Percentiles rank a stretch among this genome's conserved stretches.
These are phyloP conservation scores for Backusella psychrophila DNA, from an alignment of 192 early-diverging fungal genomes.

Conservation along the genomic window DNA sequence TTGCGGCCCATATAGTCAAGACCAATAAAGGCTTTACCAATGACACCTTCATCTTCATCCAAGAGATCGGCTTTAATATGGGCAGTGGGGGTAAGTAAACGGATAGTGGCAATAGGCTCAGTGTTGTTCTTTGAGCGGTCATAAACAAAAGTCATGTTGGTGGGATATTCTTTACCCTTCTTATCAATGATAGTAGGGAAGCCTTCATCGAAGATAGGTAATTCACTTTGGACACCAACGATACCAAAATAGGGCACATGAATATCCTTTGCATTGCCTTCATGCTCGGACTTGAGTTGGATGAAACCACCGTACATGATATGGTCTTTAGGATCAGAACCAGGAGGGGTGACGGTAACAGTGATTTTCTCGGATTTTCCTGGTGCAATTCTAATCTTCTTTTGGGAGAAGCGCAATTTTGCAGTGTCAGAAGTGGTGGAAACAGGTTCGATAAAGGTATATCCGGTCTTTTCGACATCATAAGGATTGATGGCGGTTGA, in stretches of 20 bases:
- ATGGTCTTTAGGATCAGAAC: conserved; percentile 22
- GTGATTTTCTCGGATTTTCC: conserved; percentile 18
- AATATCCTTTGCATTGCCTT: conserved; percentile 8
- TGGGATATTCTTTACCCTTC: background rate
- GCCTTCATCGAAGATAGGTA: conserved; percentile 44
- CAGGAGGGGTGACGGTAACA: conserved; percentile 28
- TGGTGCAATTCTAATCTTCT: conserved; percentile 14
- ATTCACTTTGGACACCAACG: conserved; percentile 39
- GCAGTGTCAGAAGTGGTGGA: conserved; percentile 3
- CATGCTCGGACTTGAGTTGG: conserved; percentile 28
- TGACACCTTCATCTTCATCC: conserved; percentile 11
- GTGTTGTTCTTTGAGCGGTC: conserved; percentile 9
- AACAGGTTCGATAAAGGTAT: conserved; percentile 12
- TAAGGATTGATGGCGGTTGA: conserved; percentile 44
- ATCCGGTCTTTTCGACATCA: conserved; percentile 13
- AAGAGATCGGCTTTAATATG: conserved; percentile 23
- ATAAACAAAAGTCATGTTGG: background rate
- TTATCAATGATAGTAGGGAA: conserved; percentile 7
- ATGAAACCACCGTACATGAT: conserved; percentile 51
- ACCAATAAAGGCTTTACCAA: conserved; percentile 14
- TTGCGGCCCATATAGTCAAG: conserved; percentile 22
- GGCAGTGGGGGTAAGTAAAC: conserved; percentile 24
- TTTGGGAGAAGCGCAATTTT: conserved; percentile 18
- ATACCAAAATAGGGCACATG: conserved; percentile 50
- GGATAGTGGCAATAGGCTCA: conserved; percentile 7